Conservation (phyloP, 768 basidiomycete genomes). For the Boletus rubescentipes region DNA sequence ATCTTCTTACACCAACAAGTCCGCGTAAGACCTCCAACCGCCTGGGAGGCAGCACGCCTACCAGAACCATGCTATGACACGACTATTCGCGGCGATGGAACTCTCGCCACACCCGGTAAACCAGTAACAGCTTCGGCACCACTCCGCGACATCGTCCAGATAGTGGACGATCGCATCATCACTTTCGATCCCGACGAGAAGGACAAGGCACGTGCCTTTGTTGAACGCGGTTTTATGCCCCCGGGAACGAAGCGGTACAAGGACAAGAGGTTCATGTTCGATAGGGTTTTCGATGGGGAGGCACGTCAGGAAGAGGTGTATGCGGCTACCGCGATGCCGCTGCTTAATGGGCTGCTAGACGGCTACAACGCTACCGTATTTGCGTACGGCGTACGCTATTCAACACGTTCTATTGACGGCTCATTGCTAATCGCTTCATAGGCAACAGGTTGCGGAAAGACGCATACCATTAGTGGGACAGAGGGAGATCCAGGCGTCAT, state of each 20-base stretch:
- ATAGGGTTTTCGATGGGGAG: constrained; percentile 83
- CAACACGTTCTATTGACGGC: neutral
- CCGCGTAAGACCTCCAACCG: constrained; percentile 84
- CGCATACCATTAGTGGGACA: constrained; percentile 96
- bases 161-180: constrained; percentile 91
- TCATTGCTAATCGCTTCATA: constrained; percentile 34
- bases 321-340: constrained; percentile 78
- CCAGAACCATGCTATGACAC: constrained; percentile 73
- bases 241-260: constrained; percentile 93
- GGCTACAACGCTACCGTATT: constrained; percentile 98
- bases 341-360: constrained; percentile 82
- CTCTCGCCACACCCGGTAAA: constrained; percentile 67
- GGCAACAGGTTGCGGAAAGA: constrained; percentile 99
- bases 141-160: constrained; percentile 77
- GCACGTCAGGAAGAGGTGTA: constrained; percentile 87
- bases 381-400: constrained; percentile 86
- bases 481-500: constrained; percentile 89
- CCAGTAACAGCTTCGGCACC: constrained; percentile 50
- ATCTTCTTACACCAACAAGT: constrained; percentile 47
- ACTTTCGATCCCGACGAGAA: constrained; percentile 96
- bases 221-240: constrained; percentile 81
- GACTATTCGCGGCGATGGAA: constrained; percentile 80
- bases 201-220: constrained; percentile 74
- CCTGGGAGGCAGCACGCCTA: constrained; percentile 82
- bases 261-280: constrained; percentile 96